A percentile compares a stretch with the other conserved stretches of the same genome.
Evolutionary conservation across 1,139 yeast genomes (phyloP).

Genomic region (Diutina scorzettiae): DNA sequence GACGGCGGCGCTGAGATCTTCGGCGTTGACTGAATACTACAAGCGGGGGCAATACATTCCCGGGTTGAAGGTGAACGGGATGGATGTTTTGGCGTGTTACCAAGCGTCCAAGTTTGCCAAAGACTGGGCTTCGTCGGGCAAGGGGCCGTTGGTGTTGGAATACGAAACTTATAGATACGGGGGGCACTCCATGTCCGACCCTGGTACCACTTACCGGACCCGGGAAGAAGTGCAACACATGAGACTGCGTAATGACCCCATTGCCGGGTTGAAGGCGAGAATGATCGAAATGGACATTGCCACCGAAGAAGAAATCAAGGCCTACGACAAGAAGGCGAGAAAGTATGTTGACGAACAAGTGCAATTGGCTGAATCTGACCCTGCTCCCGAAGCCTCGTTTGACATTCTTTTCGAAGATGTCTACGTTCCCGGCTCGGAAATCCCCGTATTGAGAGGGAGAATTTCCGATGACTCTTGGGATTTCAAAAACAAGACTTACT

Average conservation of each 20-base stretch:
- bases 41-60: slow-evolving; percentile 99
- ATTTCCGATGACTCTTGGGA: slow-evolving; percentile 89
- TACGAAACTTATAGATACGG: slow-evolving; percentile 98
- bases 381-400: slow-evolving; percentile 94
- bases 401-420: slow-evolving; percentile 93
- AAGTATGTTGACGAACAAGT: slow-evolving; percentile 90
- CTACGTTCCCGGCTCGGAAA: slow-evolving; percentile 89
- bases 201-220: slow-evolving; percentile 99
- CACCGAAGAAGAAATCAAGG: slow-evolving; percentile 86
- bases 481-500: slow-evolving; percentile 63
- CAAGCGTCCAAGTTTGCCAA: slow-evolving; percentile 95
- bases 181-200: slow-evolving; percentile 99
- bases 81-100: slow-evolving; percentile 92
- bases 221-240: slow-evolving; percentile 99
- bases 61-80: slow-evolving; percentile 96
- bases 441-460: slow-evolving; percentile 92
- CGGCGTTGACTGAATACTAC: slow-evolving; percentile 93
- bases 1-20: slow-evolving; percentile 91
- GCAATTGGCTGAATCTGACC: slow-evolving; percentile 84
- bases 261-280: slow-evolving; percentile 86
- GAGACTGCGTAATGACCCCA: slow-evolving; percentile 97
- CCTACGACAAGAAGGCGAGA: slow-evolving; percentile 93
- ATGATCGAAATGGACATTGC: slow-evolving; percentile 76
- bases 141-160: slow-evolving; percentile 93
- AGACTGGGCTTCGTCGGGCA: slow-evolving; percentile 88